Base-by-base conservation (phyloP, 129 eudicot species). In the Logfia minima region DNA sequence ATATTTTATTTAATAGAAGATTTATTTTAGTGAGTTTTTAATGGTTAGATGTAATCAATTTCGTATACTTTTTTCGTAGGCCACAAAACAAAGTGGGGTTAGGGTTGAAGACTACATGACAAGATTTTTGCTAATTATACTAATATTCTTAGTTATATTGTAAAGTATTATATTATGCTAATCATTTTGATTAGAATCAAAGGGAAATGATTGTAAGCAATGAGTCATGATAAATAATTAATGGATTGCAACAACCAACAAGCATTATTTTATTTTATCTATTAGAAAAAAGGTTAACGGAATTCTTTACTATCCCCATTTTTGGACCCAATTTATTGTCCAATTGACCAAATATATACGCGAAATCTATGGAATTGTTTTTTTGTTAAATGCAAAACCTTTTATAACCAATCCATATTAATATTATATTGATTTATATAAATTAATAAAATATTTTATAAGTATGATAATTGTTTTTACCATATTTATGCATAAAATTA, bases 161-260 rank as follows among this genome's bases (percentile, higher is more conserved):
- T 58, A 58, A 58, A 58, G 4, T 58, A 58, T 24, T 58, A 35
- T 35, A 32, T 4, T 32, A 4, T 32, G 68, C 23, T 35, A 59
- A 74, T 73, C 34, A 58, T 58, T 56, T 56, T 26, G 41, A 24
- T 62, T 34, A 58, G 77, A 74, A 74, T 37, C 69, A 34, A 37
- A 31, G 53, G 58, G 24, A 37, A 59, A 59, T 60, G 35, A 74
- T 74, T 23, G 21, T 16, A 39, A 45, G 18, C 18, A 45, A 45
- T 45, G 53, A 45, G 16, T 45, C 5, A 13, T 45, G 53, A 45
- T 45, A 45, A 13, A 45, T 10, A 45, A 45, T 45, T 45, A 45
- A 45, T 2, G 5, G 18, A 73, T 59, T 73, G 48, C 72, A 67
- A 67, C 72, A 17, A 35, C 70, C 70, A 66, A 32, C 48, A 18